These are phyloP conservation scores for Dentipellis fragilis DNA, from an alignment of 768 basidiomycete species.

Conservation along the genomic window DNA sequence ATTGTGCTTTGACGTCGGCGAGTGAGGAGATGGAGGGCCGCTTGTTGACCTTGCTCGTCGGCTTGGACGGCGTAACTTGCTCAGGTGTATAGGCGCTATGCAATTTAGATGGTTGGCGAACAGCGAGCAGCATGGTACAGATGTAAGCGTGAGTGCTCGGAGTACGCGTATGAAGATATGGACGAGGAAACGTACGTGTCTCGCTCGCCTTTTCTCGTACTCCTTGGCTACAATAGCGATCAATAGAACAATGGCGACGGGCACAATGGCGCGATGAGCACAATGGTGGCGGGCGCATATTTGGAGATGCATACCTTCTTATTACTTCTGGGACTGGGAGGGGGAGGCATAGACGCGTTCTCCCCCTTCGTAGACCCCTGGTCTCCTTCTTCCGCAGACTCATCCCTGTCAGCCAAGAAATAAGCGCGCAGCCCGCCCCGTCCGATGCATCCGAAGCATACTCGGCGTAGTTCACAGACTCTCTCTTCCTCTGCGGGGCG, in stretches of 20 bases:
- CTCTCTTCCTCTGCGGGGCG: not conserved
- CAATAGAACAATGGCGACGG: not conserved
- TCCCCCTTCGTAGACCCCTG: not conserved
- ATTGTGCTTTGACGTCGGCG: not conserved
- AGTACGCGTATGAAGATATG: not conserved
- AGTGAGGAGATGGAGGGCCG: not conserved
- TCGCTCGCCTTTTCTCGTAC: not conserved
- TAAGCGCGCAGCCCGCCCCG: not conserved
- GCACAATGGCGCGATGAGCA: not conserved
- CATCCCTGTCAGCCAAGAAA: not conserved
- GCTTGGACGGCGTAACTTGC: not conserved
- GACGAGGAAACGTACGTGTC: not conserved
- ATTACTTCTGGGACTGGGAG: not conserved
- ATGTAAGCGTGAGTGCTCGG: not conserved
- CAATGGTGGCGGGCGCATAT: not conserved
- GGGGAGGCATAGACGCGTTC: not conserved
- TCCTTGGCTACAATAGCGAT: not conserved
- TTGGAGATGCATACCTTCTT: not conserved
- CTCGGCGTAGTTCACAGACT: not conserved
- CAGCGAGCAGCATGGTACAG: not conserved
- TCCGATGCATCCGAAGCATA: not conserved
- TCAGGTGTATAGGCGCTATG: not conserved
- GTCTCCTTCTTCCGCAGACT: not conserved
- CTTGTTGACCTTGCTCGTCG: not conserved
- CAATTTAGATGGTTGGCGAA: not conserved